A percentile compares a stretch with the other conserved stretches of the same genome.
phyloP scores from a whole-genome alignment of 2,329 filamentous ascomycete genomes.

The Teratosphaeria epicoccoides region DNA sequence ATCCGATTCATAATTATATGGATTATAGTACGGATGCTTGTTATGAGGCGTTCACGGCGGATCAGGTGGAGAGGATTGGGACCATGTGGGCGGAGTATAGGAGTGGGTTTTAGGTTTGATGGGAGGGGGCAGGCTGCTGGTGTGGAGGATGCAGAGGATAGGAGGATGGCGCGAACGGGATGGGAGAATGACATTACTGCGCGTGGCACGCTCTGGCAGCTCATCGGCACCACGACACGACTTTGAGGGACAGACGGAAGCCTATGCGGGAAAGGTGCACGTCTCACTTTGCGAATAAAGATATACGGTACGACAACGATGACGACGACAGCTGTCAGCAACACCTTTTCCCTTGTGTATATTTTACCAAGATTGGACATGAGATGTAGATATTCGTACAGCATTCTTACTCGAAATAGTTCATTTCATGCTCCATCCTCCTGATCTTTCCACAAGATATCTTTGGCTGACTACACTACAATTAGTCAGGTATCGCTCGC shows the following conservation, averaged over 20 bases:
- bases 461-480: too few relatives aligned
- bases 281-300: too few relatives aligned
- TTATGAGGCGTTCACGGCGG: conserved; percentile 42
- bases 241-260: too few relatives aligned
- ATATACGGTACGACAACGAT: too few relatives aligned
- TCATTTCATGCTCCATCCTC: background rate
- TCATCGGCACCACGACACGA: too few relatives aligned
- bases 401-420: background rate
- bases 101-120: background rate
- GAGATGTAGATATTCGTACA: background rate
- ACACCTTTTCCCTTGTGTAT: too few relatives aligned
- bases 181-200: too few relatives aligned
- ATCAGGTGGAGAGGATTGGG: conserved; percentile 42
- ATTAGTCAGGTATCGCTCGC: too few relatives aligned
- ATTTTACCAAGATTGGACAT: background rate
- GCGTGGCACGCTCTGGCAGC: too few relatives aligned
- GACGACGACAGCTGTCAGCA: too few relatives aligned
- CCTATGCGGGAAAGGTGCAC: too few relatives aligned
- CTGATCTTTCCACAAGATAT: background rate
- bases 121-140: background rate
- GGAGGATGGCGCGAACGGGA: too few relatives aligned
- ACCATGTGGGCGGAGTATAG: conserved; percentile 41
- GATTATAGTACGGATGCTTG: conserved; percentile 48
- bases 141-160: background rate
- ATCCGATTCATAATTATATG: conserved; percentile 51